Percentiles rank a stretch among this genome's conserved stretches.
Evolutionary conservation across 495 filamentous ascomycete species (phyloP).

Genomic region (Elasticomyces elasticus): DNA sequence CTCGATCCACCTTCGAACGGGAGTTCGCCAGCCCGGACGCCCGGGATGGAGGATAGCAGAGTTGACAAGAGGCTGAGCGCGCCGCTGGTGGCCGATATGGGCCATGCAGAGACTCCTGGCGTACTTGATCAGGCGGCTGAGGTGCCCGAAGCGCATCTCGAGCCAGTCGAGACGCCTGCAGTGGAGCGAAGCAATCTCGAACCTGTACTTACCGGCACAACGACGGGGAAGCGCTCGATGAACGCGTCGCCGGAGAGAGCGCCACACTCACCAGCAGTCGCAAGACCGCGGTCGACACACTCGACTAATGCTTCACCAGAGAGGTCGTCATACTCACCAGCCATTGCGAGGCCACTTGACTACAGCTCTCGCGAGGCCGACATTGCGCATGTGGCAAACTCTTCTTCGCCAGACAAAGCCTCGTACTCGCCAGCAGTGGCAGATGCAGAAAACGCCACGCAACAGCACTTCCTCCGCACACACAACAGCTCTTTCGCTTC

Average conservation of each 20-base stretch:
- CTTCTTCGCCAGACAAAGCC: conserved; percentile 7
- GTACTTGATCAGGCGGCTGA: conserved; percentile 10
- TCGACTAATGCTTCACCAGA: background rate
- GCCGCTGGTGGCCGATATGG: conserved; percentile 30
- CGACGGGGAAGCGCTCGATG: background rate
- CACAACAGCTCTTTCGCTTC: background rate
- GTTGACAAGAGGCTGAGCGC: conserved; percentile 1
- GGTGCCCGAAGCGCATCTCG: background rate
- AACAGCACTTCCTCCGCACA: conserved; percentile 12
- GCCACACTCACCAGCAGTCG: background rate
- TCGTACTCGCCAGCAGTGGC: conserved; percentile 3
- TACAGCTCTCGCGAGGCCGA: conserved; percentile 23
- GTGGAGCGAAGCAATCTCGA: conserved; percentile 6
- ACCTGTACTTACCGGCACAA: too few relatives aligned
- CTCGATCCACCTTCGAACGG: conserved; percentile 51
- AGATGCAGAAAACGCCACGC: background rate
- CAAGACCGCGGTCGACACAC: background rate
- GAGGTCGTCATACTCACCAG: background rate
- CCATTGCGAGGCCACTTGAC: background rate
- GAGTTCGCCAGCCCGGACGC: conserved; percentile 53
- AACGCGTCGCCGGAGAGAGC: background rate
- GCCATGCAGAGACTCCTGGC: conserved; percentile 4
- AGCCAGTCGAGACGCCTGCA: conserved; percentile 7
- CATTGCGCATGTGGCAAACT: conserved; percentile 15
- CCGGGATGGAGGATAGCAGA: conserved; percentile 34